Base-by-base conservation (phyloP, 306 rosid species). In the Aeschynomene evenia region DNA sequence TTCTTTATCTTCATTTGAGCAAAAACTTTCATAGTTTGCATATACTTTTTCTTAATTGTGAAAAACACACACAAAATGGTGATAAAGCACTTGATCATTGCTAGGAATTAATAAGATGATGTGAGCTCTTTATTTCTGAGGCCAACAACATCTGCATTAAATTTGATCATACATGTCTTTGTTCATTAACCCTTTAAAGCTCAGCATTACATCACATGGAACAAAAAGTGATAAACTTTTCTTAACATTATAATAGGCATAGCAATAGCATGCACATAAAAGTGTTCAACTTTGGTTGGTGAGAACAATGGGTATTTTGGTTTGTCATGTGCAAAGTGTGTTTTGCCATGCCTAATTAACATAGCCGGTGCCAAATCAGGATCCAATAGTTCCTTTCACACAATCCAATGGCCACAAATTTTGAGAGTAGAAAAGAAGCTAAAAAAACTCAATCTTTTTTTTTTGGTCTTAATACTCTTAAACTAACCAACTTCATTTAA, bases 351-450 rank as follows among this genome's bases (percentile, higher is more conserved):
- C 24, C 55, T 51, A 55, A 42, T 42, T 18, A 40, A 53, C 49
- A 5, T 8, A 20, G 21, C 63, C 26, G 33, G 8, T 42, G 33
- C 63, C 16, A 53, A 63, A 53, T 34, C 61, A 71, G 14, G 18
- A 53, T 40, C 53, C 75, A 53, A n/a, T n/a, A 0, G 24, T 37
- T 68, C n/a, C 24, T 3, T 18, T 5, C 28, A 34, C 12, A 29
- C 4, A 67, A 65, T 20, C 60, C 31, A 31, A 39, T 68, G 40
- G 74, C 36, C 67, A 13, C 14, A 60, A 33, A 18, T 73, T 11
- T 52, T 26, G 54, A 39, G 63, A 70, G 46, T 73, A 71, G 37
- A 52, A 63, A 73, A 52, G 24, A 73, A 73, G 77, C 48, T 66
- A 1, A 73, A 1, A 73, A 40, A 52, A 5, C 61, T 4, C 49